A percentile compares a stretch with the other conserved stretches of the same genome.
Conservation (phyloP, 2,329 filamentous ascomycete genomes). For the Alternaria hordeiaustralica region DNA sequence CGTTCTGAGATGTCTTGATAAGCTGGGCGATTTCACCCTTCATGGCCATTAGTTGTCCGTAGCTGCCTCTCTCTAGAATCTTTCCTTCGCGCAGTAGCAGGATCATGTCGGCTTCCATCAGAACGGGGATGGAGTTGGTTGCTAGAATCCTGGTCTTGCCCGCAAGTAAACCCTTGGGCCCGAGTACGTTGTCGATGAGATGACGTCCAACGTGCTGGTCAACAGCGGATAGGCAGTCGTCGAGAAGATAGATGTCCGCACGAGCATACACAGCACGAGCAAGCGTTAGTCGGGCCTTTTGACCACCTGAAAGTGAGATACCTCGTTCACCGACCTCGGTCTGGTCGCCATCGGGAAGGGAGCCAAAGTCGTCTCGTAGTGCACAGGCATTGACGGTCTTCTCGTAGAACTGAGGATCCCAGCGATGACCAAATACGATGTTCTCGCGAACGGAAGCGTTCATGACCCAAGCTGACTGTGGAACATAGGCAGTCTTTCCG, state of each 20-base stretch:
- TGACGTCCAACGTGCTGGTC: slow-evolving; percentile 96
- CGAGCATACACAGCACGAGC: slow-evolving; percentile 94
- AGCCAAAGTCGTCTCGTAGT: slow-evolving; percentile 85
- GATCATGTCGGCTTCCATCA: slow-evolving; percentile 89
- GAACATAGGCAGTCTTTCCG: slow-evolving; percentile 87
- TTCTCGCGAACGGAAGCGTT: slow-evolving; percentile 98
- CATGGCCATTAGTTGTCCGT: slow-evolving; percentile 89
- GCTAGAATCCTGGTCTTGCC: slow-evolving; percentile 91
- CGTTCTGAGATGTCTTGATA: slow-evolving; percentile 74
- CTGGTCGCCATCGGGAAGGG: slow-evolving; percentile 92
- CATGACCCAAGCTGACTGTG: slow-evolving; percentile 95
- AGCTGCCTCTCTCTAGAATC: slow-evolving; percentile 87
- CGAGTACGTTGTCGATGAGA: slow-evolving; percentile 92
- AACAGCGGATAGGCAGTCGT: slow-evolving; percentile 95
- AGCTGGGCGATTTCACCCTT: slow-evolving; percentile 88
- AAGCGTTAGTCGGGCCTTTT: slow-evolving; percentile 91
- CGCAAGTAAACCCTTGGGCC: slow-evolving; percentile 78
- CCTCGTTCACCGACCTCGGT: slow-evolving; percentile 96
- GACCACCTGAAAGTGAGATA: slow-evolving; percentile 93
- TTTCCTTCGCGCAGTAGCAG: slow-evolving; percentile 81
- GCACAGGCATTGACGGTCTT: slow-evolving; percentile 91
- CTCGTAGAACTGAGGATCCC: slow-evolving; percentile 93
- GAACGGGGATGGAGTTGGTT: slow-evolving; percentile 91
- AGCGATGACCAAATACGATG: slow-evolving; percentile 93
- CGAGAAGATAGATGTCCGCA: slow-evolving; percentile 93